Conservation (phyloP, 2,329 filamentous ascomycete genomes). For the Cladosporium sp. region DNA sequence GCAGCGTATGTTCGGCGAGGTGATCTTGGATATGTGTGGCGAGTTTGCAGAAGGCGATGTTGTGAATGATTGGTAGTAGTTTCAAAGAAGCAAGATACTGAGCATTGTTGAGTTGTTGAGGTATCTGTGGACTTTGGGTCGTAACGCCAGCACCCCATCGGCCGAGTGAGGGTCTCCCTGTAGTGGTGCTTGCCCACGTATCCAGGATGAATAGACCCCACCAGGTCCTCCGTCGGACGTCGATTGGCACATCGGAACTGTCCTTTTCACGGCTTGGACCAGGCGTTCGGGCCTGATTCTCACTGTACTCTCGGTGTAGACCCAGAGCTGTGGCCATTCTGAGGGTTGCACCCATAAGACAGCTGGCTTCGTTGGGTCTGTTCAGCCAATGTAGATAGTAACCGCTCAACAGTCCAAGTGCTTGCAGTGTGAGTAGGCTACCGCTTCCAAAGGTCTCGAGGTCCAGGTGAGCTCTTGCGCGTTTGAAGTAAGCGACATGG, state of each 20-base stretch:
- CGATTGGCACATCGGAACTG: constrained; percentile 55
- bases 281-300: constrained; percentile 43
- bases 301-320: constrained; percentile 35
- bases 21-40: constrained; percentile 75
- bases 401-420: constrained; percentile 33
- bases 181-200: constrained; percentile 70
- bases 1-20: constrained; percentile 67
- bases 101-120: constrained; percentile 36
- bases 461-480: constrained; percentile 33
- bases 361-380: constrained; percentile 36
- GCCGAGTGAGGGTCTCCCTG: constrained; percentile 69
- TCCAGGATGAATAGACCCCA: constrained; percentile 74
- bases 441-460: constrained; percentile 34
- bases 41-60: constrained; percentile 77
- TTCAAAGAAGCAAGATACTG: constrained; percentile 57
- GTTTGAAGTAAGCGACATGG: constrained; percentile 34
- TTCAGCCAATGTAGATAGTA: constrained; percentile 39
- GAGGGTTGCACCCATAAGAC: constrained; percentile 36
- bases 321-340: constrained; percentile 36
- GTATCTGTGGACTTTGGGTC: constrained; percentile 58
- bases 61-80: constrained; percentile 71
- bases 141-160: constrained; percentile 69
- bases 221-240: constrained; percentile 69
- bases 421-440: constrained; percentile 34
- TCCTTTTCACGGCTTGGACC: constrained; percentile 22